Percentiles rank a stretch among this genome's conserved stretches.
Conservation (phyloP, 179 eudicot genomes). For the Pouteria campechiana region DNA sequence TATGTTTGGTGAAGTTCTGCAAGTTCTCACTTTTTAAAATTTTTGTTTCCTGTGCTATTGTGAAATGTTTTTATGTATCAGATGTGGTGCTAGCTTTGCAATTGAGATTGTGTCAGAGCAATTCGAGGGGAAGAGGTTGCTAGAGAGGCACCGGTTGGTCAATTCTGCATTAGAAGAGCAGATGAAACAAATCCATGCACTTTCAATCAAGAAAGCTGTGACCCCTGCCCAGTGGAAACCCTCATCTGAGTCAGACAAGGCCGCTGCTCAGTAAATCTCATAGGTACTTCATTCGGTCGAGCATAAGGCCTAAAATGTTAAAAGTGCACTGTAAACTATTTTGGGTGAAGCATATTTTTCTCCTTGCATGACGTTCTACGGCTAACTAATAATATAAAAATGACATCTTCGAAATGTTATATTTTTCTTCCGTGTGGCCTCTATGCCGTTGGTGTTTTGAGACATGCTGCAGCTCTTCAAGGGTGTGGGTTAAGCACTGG, state of each 20-base stretch:
- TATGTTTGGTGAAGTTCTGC: background rate
- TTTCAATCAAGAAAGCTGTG: slow-evolving; percentile 68
- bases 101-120: slow-evolving; percentile 64
- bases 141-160: slow-evolving; percentile 93
- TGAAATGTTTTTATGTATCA: slow-evolving; percentile 7
- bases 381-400: too few relatives aligned
- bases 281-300: too few relatives aligned
- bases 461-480: too few relatives aligned
- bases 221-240: slow-evolving; percentile 85
- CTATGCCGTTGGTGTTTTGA: too few relatives aligned
- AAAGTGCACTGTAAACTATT: too few relatives aligned
- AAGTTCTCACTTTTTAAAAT: too few relatives aligned
- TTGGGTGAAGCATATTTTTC: too few relatives aligned
- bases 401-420: too few relatives aligned
- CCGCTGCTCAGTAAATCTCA: slow-evolving; percentile 18
- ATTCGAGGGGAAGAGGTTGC: slow-evolving; percentile 77
- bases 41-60: background rate
- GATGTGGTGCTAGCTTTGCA: slow-evolving; percentile 81
- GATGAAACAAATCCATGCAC: slow-evolving; percentile 89
- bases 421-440: too few relatives aligned
- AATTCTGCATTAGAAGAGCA: slow-evolving; percentile 68
- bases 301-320: too few relatives aligned
- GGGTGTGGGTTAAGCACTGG: too few relatives aligned
- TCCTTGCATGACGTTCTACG: too few relatives aligned
- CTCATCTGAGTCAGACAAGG: slow-evolving; percentile 47